Conservation (phyloP, 192 early-diverging fungal genomes). For the Borealophlyctis nickersoniae region DNA sequence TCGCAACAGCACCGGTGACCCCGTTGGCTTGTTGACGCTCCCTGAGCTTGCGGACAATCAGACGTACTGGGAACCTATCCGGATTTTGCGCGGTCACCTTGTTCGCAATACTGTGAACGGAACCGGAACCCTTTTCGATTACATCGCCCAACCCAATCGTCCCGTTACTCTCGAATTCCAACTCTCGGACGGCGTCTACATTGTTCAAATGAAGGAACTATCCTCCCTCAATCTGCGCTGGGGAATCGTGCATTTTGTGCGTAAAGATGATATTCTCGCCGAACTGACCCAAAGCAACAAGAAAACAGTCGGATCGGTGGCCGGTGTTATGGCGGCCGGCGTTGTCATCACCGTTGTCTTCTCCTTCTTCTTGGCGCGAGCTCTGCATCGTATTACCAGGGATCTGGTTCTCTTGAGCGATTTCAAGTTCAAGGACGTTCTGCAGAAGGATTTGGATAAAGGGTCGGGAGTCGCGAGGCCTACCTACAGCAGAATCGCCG, state of each 20-base stretch:
- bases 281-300: not conserved
- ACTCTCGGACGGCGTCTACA: too few species aligned
- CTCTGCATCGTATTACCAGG: constrained; percentile 3
- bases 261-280: constrained; percentile 3
- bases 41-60: too few species aligned
- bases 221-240: too few species aligned
- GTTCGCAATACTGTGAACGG: not conserved
- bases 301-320: constrained; percentile 6
- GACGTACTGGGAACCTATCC: not conserved
- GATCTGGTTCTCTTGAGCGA: constrained; percentile 6
- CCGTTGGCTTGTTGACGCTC: not conserved
- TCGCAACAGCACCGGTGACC: not conserved
- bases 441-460: not conserved
- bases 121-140: too few species aligned
- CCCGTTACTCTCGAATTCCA: too few species aligned
- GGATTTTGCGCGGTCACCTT: not conserved
- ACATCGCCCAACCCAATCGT: too few species aligned
- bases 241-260: constrained; percentile 6
- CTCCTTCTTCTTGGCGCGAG: constrained; percentile 4
- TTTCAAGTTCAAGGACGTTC: constrained; percentile 14
- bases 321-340: constrained; percentile 10
- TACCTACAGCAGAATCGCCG: constrained; percentile 9
- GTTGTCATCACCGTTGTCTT: constrained; percentile 4
- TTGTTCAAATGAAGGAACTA: too few species aligned
- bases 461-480: not conserved